Base-by-base conservation (phyloP, 2,329 filamentous ascomycete genomes). In the Fusarium heterosporum region DNA sequence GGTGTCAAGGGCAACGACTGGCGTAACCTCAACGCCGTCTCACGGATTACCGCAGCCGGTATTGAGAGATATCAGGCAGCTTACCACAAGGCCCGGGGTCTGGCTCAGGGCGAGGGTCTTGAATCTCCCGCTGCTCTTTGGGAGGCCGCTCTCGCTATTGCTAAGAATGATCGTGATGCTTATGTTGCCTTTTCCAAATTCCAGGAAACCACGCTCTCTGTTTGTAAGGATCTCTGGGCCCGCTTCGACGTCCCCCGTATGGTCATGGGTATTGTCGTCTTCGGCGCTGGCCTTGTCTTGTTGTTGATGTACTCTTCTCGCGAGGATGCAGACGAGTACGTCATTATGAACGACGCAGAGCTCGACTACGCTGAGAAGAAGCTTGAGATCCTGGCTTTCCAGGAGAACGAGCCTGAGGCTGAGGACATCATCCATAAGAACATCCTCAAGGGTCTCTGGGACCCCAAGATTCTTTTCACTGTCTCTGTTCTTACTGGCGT, bases 221-320 rank as follows among this genome's bases (percentile, higher is more conserved):
- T 95, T 13, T 98, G 93, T 81, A 92, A 93, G 75, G 86, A 85
- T 38, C 82, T 98, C 16, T 99, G 96, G 96, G 93, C 96, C 22
- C 88, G 92, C 34, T 99, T 99, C 71, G 93, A 99, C 76, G 83
- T 97, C 19, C 84, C 88, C 3, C 92, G 90, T 75, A 99, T 99
- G 93, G 74, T 90, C 14, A 84, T 91, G 65, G 96, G 96, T 45
- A 88, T 98, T 36, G 76, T 78, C 1, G 86, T 97, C 52, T 86
- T 96, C 64, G 83, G 87, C 4, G 79, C 87, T 25, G 89, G 91
- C 4, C 84, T 97, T 22, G 68, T 89, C 3, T 78, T 91, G 7
- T 82, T 98, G 50, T 81, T 91, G 1, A 80, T 95, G 47, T 97
- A 96, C 77, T 89, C 92, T 10, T 85, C 86, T 17, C 81, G 81